These are phyloP conservation scores for Hypoxylon cercidicola DNA, from an alignment of 495 filamentous ascomycete genomes.

Conservation along the genomic window DNA sequence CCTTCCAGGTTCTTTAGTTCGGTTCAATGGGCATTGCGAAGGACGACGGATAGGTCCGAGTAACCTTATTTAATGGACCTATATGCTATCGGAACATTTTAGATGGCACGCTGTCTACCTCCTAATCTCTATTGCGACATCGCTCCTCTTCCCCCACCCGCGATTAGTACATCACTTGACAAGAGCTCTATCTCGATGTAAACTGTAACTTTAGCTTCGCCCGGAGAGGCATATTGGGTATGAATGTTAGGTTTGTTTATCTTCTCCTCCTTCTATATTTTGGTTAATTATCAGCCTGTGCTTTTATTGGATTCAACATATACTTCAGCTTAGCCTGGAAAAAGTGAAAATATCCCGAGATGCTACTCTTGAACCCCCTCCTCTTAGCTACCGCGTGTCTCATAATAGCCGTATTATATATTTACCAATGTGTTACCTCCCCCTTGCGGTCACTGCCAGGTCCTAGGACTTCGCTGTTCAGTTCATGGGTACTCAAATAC, in stretches of 20 bases:
- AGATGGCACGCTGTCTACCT: no score
- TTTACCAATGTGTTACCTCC: slow-evolving; percentile 45
- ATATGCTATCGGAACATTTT: no score
- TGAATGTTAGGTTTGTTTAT: no score
- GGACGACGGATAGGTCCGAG: no score
- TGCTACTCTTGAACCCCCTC: slow-evolving; percentile 42
- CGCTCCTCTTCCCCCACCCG: slow-evolving; percentile 7
- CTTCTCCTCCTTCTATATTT: no score
- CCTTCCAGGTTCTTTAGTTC: slow-evolving; percentile 9
- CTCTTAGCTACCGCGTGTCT: slow-evolving; percentile 34
- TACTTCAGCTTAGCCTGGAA: neutral
- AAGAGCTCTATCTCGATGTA: no score
- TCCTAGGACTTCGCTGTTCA: slow-evolving; percentile 63
- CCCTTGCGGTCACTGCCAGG: slow-evolving; percentile 63
- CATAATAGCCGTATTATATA: slow-evolving; percentile 31
- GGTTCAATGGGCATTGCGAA: neutral
- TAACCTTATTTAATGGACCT: no score
- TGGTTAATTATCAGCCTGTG: neutral
- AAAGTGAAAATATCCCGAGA: slow-evolving; percentile 11
- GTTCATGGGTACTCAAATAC: slow-evolving; percentile 63
- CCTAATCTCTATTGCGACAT: slow-evolving; percentile 20
- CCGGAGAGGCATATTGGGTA: no score
- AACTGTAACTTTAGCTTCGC: no score
- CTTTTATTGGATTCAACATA: neutral
- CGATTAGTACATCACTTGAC: slow-evolving; percentile 5